phyloP scores from a whole-genome alignment of 495 filamentous ascomycete species.

The Thermochaetoides thermophila region DNA sequence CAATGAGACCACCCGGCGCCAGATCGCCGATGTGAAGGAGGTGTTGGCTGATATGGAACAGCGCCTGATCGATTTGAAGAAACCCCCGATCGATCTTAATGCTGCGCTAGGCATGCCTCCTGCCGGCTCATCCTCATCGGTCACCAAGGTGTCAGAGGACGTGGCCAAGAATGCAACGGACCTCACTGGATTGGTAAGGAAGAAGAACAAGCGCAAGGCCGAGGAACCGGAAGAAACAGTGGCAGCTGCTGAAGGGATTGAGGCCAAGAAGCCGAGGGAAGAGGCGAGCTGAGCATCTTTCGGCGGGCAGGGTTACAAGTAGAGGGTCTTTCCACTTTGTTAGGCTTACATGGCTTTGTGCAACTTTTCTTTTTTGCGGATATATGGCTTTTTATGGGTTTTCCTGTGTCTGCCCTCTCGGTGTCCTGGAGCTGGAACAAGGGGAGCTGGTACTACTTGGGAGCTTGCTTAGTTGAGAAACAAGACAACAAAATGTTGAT shows the following conservation, averaged over 20 bases:
- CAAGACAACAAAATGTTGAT: too few species aligned
- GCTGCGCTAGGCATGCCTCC: constrained; percentile 30
- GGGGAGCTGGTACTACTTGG: too few species aligned
- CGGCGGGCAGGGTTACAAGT: too few species aligned
- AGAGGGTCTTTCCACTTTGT: too few species aligned
- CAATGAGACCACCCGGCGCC: constrained; percentile 44
- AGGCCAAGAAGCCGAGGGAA: constrained; percentile 27
- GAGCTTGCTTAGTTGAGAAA: too few species aligned
- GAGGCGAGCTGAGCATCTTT: too few species aligned
- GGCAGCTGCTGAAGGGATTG: constrained; percentile 23
- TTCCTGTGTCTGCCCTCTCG: too few species aligned
- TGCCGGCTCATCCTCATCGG: too few species aligned
- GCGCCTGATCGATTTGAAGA: constrained; percentile 55
- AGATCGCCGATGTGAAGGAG: constrained; percentile 72
- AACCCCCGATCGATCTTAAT: constrained; percentile 51
- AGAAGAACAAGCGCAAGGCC: constrained; percentile 51
- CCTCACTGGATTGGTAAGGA: constrained; percentile 71
- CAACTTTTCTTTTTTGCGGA: too few species aligned
- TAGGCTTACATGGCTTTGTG: too few species aligned
- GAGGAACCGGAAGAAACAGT: constrained; percentile 14
- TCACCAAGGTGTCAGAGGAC: constrained; percentile 54
- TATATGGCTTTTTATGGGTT: too few species aligned
- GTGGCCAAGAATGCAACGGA: constrained; percentile 72
- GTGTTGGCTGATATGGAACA: constrained; percentile 73
- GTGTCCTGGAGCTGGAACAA: too few species aligned